Base-by-base conservation (phyloP, 108 stramenopile genomes). In the Hondaea fermentalgiana region DNA sequence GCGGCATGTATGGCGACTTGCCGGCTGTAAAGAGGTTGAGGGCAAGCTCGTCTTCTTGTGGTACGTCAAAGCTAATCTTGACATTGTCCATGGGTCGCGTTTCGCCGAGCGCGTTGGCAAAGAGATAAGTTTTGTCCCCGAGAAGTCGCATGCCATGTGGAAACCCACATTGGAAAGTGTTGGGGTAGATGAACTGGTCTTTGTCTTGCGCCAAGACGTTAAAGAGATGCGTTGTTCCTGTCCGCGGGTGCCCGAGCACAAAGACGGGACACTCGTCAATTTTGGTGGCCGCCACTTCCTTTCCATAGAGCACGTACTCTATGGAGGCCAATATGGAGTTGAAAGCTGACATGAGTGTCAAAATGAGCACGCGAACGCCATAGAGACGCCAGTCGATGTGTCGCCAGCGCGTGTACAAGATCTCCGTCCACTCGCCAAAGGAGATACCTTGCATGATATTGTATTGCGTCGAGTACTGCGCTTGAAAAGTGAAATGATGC, bases 31-130 rank as follows among this genome's bases (percentile, higher is more conserved):
- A 12, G 14, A 59, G 28, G 5, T 57, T 87, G 58, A 59, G 12
- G 6, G 58, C 87, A 43, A 87, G 87, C 87, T 87, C 87, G 58
- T 87, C 87, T n/a, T 87, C 87, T 43, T 87, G 87, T 6, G 87
- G 87, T 1, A 59, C 10, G 35, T 87, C 58, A 5, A 57, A 87
- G 8, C 8, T 28, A 10, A 87, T 57, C 19, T 57, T 59, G 16
- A 87, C 57, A 59, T 87, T 87, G 58, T 87, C 87, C 87, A 87
- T 87, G 42, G 87, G 87, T 12, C 87, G 28, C 55, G 1, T 87
- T 23, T 87, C 42, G 5, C 28, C 16, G 16, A 87, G 55, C 57
- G 42, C 58, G 23, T 21, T 21, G 29, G 14, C 28, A 23, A 87
- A 59, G 19, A 59, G 57, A 23, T 8, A 35, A 10, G 23, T 57